These are phyloP conservation scores for Fraxinus latifolia DNA, from an alignment of 305 asterid species.

Conservation along the genomic window DNA sequence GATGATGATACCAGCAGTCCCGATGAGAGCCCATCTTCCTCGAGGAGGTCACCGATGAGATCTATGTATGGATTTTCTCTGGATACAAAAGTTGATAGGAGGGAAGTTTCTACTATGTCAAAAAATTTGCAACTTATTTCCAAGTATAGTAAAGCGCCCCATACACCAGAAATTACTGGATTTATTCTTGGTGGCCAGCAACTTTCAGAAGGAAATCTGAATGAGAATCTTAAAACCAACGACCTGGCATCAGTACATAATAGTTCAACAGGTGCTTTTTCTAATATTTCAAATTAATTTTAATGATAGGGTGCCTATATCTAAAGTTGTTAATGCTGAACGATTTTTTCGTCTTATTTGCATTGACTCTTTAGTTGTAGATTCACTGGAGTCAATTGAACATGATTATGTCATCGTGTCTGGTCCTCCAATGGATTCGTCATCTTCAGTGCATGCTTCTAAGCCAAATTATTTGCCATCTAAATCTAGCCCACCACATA, in stretches of 20 bases:
- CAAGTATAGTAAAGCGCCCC: conserved; percentile 28
- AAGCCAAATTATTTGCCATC: conserved; percentile 44
- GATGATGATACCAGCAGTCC: conserved; percentile 67
- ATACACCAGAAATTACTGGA: conserved; percentile 34
- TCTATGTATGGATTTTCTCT: conserved; percentile 57
- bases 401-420: conserved; percentile 80
- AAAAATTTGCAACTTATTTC: conserved; percentile 32
- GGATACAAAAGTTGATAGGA: conserved; percentile 47
- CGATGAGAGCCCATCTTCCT: conserved; percentile 51
- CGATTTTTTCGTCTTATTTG: conserved; percentile 27
- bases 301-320: conserved; percentile 6
- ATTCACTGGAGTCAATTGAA: conserved; percentile 67
- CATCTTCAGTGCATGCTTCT: conserved; percentile 53
- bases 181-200: conserved; percentile 37
- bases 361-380: conserved; percentile 45
- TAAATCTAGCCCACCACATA: conserved; percentile 48
- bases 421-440: conserved; percentile 53
- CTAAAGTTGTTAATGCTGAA: conserved; percentile 9
- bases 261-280: conserved; percentile 44
- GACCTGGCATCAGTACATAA: conserved; percentile 37
- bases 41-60: conserved; percentile 44
- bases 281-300: conserved; percentile 8
- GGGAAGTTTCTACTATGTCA: conserved; percentile 36
- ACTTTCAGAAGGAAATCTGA: conserved; percentile 47
- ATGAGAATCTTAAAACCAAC: conserved; percentile 42